These are phyloP conservation scores for Fusarium pseudoanthophilum DNA, from an alignment of 2,329 filamentous ascomycete species.

Conservation along the genomic window DNA sequence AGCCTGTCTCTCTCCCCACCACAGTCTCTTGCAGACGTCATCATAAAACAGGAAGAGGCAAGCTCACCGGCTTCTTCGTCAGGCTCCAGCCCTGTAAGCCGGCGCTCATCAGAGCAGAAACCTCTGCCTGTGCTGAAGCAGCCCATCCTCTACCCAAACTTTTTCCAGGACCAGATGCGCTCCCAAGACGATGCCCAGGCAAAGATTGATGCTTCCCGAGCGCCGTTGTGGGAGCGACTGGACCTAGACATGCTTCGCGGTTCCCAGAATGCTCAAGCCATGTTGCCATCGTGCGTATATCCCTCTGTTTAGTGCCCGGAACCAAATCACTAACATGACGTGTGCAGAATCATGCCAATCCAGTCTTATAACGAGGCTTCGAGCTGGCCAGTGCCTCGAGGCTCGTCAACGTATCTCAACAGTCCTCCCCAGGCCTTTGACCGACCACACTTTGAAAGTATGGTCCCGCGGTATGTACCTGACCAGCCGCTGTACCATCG, in stretches of 20 bases:
- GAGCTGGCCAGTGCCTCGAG: slow-evolving; percentile 26
- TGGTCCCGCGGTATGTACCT: slow-evolving; percentile 14
- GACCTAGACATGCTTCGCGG: slow-evolving; percentile 6
- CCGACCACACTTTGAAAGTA: slow-evolving; percentile 8
- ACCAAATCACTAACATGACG: slow-evolving; percentile 9
- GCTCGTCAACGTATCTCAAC: background rate
- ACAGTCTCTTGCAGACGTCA: slow-evolving; percentile 15
- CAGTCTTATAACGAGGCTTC: slow-evolving; percentile 11
- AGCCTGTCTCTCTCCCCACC: slow-evolving; percentile 33
- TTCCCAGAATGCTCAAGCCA: slow-evolving; percentile 3
- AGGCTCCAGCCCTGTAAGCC: slow-evolving; percentile 14
- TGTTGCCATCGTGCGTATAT: slow-evolving; percentile 29
- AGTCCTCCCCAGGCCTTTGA: slow-evolving; percentile 4
- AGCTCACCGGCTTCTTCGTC: slow-evolving; percentile 17
- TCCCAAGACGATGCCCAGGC: background rate
- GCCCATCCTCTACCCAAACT: slow-evolving; percentile 1
- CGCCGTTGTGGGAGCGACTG: slow-evolving; percentile 6
- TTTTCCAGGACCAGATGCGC: slow-evolving; percentile 9
- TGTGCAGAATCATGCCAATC: slow-evolving; percentile 11
- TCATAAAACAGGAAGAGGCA: background rate
- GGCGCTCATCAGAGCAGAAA: slow-evolving; percentile 34
- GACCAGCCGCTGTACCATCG: slow-evolving; percentile 10
- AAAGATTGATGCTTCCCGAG: slow-evolving; percentile 13
- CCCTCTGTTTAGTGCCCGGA: background rate
- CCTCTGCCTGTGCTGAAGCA: slow-evolving; percentile 25